Percentiles rank a stretch among this genome's conserved stretches.
These are phyloP conservation scores for Saccharomycopsis crataegensis DNA, from an alignment of 1,139 yeast species.

Conservation along the genomic window DNA sequence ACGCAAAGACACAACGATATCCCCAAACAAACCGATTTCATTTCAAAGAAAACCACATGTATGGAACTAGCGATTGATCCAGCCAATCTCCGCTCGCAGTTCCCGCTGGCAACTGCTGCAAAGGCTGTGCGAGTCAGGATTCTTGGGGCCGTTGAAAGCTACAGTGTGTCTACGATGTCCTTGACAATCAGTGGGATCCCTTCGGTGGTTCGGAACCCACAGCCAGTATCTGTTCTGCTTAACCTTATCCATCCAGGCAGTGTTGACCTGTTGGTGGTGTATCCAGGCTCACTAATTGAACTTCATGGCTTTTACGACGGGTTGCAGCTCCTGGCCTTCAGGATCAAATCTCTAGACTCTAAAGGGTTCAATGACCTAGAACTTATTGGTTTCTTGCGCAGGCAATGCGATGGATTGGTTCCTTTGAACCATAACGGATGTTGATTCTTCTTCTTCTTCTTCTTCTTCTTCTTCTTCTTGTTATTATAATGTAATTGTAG, in stretches of 20 bases:
- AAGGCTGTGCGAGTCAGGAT: conserved; percentile 25
- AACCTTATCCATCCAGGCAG: too few species aligned
- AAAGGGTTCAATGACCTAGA: conserved; percentile 10
- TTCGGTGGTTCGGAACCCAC: too few species aligned
- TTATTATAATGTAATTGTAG: not conserved
- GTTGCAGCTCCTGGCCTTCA: too few species aligned
- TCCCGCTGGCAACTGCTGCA: conserved; percentile 15
- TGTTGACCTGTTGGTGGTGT: not conserved
- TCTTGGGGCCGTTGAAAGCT: conserved; percentile 26
- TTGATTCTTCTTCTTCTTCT: not conserved
- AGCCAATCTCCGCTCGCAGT: conserved; percentile 7
- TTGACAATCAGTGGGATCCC: too few species aligned
- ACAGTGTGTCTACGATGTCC: conserved; percentile 17
- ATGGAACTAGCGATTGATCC: conserved; percentile 21
- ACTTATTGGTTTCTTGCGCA: not conserved
- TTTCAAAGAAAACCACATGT: not conserved
- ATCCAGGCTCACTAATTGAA: not conserved
- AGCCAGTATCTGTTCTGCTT: too few species aligned
- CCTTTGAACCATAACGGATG: not conserved
- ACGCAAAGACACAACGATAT: too few species aligned
- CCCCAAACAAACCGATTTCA: not conserved
- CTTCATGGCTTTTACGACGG: not conserved
- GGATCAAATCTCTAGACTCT: too few species aligned
- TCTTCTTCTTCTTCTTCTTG: not conserved
- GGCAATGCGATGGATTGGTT: not conserved